A percentile compares a stretch with the other conserved stretches of the same genome.
phyloP scores from a whole-genome alignment of 768 basidiomycete genomes.

The Lyophyllum decastes region DNA sequence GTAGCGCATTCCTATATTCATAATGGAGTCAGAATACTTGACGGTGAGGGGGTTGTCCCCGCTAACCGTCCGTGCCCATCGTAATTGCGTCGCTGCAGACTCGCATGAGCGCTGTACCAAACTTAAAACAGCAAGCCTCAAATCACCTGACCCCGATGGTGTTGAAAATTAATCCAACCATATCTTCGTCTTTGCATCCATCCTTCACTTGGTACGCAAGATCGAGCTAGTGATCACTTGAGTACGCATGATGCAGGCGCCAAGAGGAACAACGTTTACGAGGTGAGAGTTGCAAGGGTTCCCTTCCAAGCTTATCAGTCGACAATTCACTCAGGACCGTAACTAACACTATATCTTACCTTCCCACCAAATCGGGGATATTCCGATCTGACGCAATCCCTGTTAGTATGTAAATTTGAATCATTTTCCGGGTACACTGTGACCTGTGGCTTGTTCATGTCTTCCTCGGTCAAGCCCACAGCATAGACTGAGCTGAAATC shows the following conservation, averaged over 20 bases:
- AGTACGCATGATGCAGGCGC: not conserved
- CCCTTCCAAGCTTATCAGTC: constrained; percentile 38
- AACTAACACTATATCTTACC: constrained; percentile 42
- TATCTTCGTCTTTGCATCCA: constrained; percentile 78
- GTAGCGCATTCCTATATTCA: constrained; percentile 74
- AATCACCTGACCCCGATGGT: constrained; percentile 82
- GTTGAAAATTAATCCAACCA: constrained; percentile 83
- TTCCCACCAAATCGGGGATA: constrained; percentile 92
- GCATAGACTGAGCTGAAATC: constrained; percentile 63
- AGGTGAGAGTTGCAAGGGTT: constrained; percentile 88
- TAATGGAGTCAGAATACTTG: not conserved
- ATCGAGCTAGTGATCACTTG: constrained; percentile 53
- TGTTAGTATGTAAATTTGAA: not conserved
- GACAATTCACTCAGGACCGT: not conserved
- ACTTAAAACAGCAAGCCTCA: not conserved
- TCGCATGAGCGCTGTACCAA: not conserved
- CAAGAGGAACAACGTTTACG: constrained; percentile 34
- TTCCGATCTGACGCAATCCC: constrained; percentile 63
- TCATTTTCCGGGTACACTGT: not conserved
- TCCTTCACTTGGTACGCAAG: constrained; percentile 79
- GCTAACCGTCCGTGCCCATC: constrained; percentile 82
- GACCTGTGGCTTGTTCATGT: constrained; percentile 86
- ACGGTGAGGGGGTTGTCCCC: not conserved
- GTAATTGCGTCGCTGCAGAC: constrained; percentile 76
- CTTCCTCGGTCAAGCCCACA: constrained; percentile 72